Evolutionary conservation across 2,329 filamentous ascomycete species (phyloP), one percentile per base, ranked within the genome.

Genomic region (Ophiostoma sp.): DNA sequence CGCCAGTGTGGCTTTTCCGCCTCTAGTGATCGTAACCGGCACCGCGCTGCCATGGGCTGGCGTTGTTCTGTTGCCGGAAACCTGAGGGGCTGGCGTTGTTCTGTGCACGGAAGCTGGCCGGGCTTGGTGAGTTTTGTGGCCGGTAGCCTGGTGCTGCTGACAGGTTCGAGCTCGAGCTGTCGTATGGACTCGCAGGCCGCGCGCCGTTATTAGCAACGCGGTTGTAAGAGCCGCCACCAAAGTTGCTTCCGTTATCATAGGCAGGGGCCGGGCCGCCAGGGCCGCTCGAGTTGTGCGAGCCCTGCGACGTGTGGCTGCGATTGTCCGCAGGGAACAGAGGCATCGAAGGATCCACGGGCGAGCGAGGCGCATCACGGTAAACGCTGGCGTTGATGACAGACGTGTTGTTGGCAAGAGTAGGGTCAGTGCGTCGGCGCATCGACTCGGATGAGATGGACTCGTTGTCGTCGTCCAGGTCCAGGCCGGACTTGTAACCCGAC

Each of bases 381-480:
- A 69, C 76, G 74, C 75, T 78, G 64, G 73, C 72, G 67, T 74
- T 76, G 17, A 75, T 69, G 68, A 54, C 27, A 23, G 62, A 65
- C 35, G 20, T 15, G 62, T 65, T 60, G 33, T 35, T 67, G 23
- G 68, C 69, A 4, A 74, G 68, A 64, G 74, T 71, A 17, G 73
- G 70, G 70, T 74, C 74, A 71, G 81, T 81, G 71, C 80, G 78
- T 72, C 83, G 82, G 76, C 79, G 81, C 72, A 82, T 74, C 11
- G 88, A 86, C 52, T 83, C 85, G 27, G 86, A 87, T 4, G 87
- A 88, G 78, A 88, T 87, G 36, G 87, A 90, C 65, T 89, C 87
- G 65, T 87, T 87, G 71, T 93, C 91, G 71, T 93, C 90, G 71
- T 93, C 89, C 69, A 92, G 85, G 73, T 90, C 88, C 39, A 88